A percentile compares a stretch with the other conserved stretches of the same genome.
Conservation (phyloP, 768 basidiomycete species). For the Termitomyces sp. region DNA sequence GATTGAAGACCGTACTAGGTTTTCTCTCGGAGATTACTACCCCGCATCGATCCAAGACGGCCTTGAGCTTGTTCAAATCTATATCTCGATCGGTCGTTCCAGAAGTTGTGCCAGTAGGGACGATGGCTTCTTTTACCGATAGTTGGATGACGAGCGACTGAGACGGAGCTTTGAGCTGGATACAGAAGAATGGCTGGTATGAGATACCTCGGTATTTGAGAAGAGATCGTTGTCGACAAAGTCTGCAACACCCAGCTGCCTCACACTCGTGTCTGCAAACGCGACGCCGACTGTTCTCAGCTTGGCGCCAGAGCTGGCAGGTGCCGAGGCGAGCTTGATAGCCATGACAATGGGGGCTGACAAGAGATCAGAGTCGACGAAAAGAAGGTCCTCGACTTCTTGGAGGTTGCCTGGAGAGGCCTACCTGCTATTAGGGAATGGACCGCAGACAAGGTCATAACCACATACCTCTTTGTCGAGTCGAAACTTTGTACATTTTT, state of each 20-base stretch:
- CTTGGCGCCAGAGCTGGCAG: conserved; percentile 53
- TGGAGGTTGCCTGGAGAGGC: conserved; percentile 64
- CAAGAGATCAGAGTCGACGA: conserved; percentile 73
- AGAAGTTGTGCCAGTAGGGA: conserved; percentile 68
- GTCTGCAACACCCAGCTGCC: conserved; percentile 85
- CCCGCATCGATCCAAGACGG: conserved; percentile 85
- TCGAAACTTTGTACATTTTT: conserved; percentile 71
- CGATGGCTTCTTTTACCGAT: conserved; percentile 93
- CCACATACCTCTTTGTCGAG: conserved; percentile 72
- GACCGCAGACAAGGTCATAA: background rate
- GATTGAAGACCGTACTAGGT: conserved; percentile 50
- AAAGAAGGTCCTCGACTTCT: conserved; percentile 81
- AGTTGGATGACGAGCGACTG: conserved; percentile 95
- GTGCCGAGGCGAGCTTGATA: conserved; percentile 65
- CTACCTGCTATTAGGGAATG: conserved; percentile 19
- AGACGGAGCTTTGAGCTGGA: background rate
- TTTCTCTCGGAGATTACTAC: conserved; percentile 90
- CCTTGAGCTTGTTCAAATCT: conserved; percentile 82
- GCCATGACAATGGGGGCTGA: conserved; percentile 89
- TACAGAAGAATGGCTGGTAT: background rate
- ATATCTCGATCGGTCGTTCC: conserved; percentile 80
- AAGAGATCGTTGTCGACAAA: conserved; percentile 95
- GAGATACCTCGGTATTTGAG: conserved; percentile 84
- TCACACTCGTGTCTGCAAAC: conserved; percentile 85
- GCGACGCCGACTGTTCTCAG: conserved; percentile 79